Conservation (phyloP, 31 red algal genomes). For the Odonthalia washingtoniensis region DNA sequence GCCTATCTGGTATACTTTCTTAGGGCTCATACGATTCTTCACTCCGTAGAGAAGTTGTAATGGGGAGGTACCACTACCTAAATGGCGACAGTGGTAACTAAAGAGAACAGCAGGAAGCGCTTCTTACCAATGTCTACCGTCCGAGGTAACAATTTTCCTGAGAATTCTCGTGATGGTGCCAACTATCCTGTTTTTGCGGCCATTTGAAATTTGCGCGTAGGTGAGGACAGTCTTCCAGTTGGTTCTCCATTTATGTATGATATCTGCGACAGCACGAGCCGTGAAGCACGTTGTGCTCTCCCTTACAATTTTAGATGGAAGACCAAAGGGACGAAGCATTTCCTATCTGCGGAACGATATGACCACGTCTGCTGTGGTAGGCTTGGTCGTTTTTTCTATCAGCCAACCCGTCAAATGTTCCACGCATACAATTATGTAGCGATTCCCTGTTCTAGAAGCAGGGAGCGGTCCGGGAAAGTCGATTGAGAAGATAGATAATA, state of each 20-base stretch:
- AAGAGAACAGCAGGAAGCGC: background rate
- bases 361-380: background rate
- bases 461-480: background rate
- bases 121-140: background rate
- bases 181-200: slow-evolving; percentile 14
- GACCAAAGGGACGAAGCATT: slow-evolving; percentile 14
- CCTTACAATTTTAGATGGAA: too few species aligned
- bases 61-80: too few species aligned
- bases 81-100: too few species aligned
- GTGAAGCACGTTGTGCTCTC: background rate
- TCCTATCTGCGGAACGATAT: slow-evolving; percentile 7
- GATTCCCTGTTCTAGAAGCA: background rate
- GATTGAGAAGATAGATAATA: slow-evolving; percentile 2
- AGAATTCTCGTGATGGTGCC: slow-evolving; percentile 15
- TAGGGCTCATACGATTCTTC: too few species aligned
- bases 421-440: background rate
- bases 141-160: background rate
- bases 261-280: background rate
- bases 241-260: background rate
- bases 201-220: slow-evolving; percentile 32
- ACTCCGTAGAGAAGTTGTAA: too few species aligned
- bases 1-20: too few species aligned
- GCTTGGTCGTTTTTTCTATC: background rate
- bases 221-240: background rate
- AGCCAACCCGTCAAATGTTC: slow-evolving; percentile 36